Evolutionary conservation across 2,329 filamentous ascomycete genomes (phyloP), one percentile per base, ranked within the genome.

Genomic region (Botryotinia narcissicola): DNA sequence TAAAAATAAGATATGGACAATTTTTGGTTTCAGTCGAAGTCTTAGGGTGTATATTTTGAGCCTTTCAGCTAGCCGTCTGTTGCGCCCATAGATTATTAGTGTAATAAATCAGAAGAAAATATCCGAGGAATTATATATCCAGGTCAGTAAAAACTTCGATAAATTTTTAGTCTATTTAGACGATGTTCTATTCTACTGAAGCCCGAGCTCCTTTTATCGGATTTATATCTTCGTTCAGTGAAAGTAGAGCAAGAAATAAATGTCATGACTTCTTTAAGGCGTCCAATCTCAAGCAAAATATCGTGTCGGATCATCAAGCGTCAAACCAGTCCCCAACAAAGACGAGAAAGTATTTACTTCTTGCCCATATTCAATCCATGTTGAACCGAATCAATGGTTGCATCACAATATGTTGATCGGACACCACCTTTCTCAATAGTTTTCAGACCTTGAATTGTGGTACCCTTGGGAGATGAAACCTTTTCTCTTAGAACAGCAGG

Each of bases 401-500:
- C 71, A 51, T 73, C 71, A 46, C 62, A 69, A 22, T 69, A 73
- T 61, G 71, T 59, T 59, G 71, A 73, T 51, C 71, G 59, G 25
- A 73, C 42, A 60, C 71, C 63, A 5, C 71, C 71, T 32, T 73
- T 73, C 32, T 73, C 71, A 22, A 73, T 60, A 14, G 71, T 73
- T 32, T 73, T 73, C 4, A 73, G 42, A 22, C 71, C 71, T 68
- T 73, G 71, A 25, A 73, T 73, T 0, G 71, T 73, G 42, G 71
- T 73, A 48, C 71, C 71, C 32, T 42, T 69, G 16, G 71, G 71
- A 9, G 71, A 73, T 32, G 71, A 73, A 12, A 73, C 44, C 54
- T 73, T 73, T 25, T 73, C 71, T 48, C 71, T 51, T 20, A 73
- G 16, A 42, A 73, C 66, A 18, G 71, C 71, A 69, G 71, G 71